Evolutionary conservation across 257 asterid species (phyloP).

Genomic region (Nemophila menziesii): DNA sequence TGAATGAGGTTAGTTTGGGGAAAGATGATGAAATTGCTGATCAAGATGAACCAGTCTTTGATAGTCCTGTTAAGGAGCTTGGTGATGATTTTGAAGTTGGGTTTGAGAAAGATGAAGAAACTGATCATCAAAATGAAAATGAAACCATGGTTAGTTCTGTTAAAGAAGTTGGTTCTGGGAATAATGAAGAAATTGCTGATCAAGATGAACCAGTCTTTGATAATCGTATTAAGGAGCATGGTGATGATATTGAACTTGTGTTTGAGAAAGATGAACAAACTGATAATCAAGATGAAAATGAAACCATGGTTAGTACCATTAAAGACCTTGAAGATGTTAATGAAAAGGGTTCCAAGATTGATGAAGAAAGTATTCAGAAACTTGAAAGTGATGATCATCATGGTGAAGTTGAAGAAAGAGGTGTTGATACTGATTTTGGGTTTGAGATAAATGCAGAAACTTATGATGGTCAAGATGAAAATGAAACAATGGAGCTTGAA

Average conservation of each 20-base stretch:
- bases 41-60: no score
- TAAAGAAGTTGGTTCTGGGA: no score
- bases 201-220: no score
- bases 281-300: background rate
- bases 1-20: no score
- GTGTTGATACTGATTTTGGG: background rate
- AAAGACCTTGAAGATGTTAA: background rate
- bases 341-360: no score
- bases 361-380: no score
- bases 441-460: background rate
- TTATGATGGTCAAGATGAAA: background rate
- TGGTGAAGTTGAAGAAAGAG: background rate
- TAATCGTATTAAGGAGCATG: background rate
- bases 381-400: background rate
- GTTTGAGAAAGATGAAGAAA: background rate
- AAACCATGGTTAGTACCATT: background rate
- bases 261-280: background rate
- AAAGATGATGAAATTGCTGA: no score
- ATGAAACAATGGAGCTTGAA: background rate
- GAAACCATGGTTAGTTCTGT: no score
- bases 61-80: background rate
- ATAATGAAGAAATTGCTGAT: no score
- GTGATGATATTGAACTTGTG: background rate
- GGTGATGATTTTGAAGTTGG: background rate
- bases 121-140: background rate